Evolutionary conservation across 208 protist genomes (phyloP).

Genomic region (Kentomonas sorsogonicus): DNA sequence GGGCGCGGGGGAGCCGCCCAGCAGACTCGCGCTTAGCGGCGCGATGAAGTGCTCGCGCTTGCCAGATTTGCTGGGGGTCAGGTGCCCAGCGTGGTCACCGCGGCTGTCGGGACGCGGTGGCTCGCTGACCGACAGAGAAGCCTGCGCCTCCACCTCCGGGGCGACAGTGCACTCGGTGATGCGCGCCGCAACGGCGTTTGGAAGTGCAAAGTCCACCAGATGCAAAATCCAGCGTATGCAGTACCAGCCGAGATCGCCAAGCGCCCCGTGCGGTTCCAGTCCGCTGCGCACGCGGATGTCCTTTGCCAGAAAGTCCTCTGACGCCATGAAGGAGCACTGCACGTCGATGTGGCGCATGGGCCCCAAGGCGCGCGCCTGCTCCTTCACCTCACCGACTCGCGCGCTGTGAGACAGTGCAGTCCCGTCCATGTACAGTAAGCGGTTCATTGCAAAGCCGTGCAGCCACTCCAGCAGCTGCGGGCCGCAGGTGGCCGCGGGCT

Average conservation of each 20-base stretch:
- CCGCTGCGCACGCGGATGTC: constrained; percentile 57
- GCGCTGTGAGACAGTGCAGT: constrained; percentile 56
- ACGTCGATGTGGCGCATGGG: constrained; percentile 39
- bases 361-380: constrained; percentile 25
- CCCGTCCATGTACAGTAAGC: constrained; percentile 66
- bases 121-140: not conserved
- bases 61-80: no score
- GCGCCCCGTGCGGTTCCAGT: constrained; percentile 55
- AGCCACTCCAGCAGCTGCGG: constrained; percentile 46
- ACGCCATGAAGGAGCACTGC: constrained; percentile 43
- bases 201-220: constrained; percentile 49
- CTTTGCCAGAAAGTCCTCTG: constrained; percentile 35
- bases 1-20: no score
- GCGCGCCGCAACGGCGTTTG: constrained; percentile 35
- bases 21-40: no score
- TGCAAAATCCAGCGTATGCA: constrained; percentile 66
- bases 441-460: constrained; percentile 24
- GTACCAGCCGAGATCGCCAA: constrained; percentile 79
- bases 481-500: constrained; percentile 33
- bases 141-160: not conserved
- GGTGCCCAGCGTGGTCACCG: no score
- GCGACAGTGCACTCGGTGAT: constrained; percentile 35
- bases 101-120: not conserved
- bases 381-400: constrained; percentile 40
- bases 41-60: no score